Conservation (phyloP, 2,329 filamentous ascomycete genomes). For the Cyphellophora attinorum region DNA sequence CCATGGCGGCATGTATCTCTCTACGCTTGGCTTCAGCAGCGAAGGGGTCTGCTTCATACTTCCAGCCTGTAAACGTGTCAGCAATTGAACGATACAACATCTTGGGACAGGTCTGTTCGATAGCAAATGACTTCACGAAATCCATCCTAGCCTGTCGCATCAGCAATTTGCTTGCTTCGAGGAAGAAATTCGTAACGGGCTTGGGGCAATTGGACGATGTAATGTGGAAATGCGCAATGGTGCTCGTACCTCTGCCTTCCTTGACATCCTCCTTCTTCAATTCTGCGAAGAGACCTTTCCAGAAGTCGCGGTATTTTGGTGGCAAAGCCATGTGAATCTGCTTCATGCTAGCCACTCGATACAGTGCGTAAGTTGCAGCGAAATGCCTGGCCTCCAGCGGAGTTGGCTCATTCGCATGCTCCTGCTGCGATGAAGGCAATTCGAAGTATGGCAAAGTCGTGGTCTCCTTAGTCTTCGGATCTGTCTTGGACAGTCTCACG, state of each 20-base stretch:
- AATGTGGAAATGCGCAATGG: too few relatives aligned
- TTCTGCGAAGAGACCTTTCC: constrained; percentile 77
- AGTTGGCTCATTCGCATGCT: constrained; percentile 65
- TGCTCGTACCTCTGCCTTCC: constrained; percentile 51
- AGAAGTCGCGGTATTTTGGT: constrained; percentile 77
- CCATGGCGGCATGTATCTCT: constrained; percentile 66
- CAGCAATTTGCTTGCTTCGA: too few relatives aligned
- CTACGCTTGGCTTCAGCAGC: constrained; percentile 61
- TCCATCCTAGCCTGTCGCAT: too few relatives aligned
- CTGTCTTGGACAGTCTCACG: constrained; percentile 63
- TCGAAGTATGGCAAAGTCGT: constrained; percentile 71
- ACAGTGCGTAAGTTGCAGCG: constrained; percentile 82
- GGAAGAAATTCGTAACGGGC: too few relatives aligned
- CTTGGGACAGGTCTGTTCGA: too few relatives aligned
- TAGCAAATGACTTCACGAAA: too few relatives aligned
- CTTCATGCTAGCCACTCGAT: constrained; percentile 87
- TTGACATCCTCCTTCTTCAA: constrained; percentile 74
- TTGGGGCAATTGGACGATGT: too few relatives aligned
- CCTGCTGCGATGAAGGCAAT: constrained; percentile 65
- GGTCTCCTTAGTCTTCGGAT: constrained; percentile 73
- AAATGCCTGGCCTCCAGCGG: constrained; percentile 88
- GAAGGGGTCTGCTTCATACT: constrained; percentile 96
- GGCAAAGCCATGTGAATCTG: constrained; percentile 93
- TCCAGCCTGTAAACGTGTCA: too few relatives aligned
- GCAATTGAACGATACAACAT: too few relatives aligned